Percentiles rank a stretch among this genome's conserved stretches.
These are phyloP conservation scores for Kernera saxatilis DNA, from an alignment of 345 rosid genomes.

Conservation along the genomic window DNA sequence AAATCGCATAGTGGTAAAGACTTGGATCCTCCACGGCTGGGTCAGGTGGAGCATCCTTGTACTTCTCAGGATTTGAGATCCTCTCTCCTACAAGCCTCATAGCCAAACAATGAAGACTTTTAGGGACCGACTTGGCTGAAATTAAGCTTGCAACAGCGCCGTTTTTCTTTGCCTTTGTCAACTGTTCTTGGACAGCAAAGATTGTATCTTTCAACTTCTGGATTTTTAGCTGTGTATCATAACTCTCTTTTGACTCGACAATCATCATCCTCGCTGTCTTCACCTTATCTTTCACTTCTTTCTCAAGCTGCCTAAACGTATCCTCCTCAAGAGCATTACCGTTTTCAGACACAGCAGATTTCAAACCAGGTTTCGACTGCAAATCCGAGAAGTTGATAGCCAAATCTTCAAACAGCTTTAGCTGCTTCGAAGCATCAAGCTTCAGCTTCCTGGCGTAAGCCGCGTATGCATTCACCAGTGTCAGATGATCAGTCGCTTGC, in stretches of 20 bases:
- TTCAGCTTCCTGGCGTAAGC: slow-evolving; percentile 92
- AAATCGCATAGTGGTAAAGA: slow-evolving; percentile 72
- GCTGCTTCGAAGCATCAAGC: slow-evolving; percentile 76
- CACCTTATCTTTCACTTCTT: slow-evolving; percentile 86
- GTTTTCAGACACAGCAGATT: slow-evolving; percentile 40
- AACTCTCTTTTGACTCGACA: slow-evolving; percentile 74
- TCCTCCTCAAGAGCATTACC: slow-evolving; percentile 64
- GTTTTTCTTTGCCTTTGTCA: slow-evolving; percentile 79
- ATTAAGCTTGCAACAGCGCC: slow-evolving; percentile 77
- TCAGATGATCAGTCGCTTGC: slow-evolving; percentile 81
- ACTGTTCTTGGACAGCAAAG: slow-evolving; percentile 73
- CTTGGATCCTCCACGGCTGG: slow-evolving; percentile 67
- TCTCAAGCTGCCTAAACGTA: slow-evolving; percentile 67
- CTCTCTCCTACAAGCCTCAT: slow-evolving; percentile 93
- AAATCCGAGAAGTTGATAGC: slow-evolving; percentile 63
- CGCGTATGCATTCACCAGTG: slow-evolving; percentile 78
- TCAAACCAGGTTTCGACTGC: slow-evolving; percentile 44
- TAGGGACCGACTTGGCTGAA: slow-evolving; percentile 74
- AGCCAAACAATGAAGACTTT: slow-evolving; percentile 90
- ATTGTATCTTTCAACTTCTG: slow-evolving; percentile 90
- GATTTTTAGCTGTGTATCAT: slow-evolving; percentile 85
- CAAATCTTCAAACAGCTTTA: slow-evolving; percentile 67
- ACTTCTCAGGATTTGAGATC: slow-evolving; percentile 67
- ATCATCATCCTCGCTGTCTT: slow-evolving; percentile 66
- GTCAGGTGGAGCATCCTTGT: slow-evolving; percentile 47